Evolutionary conservation across 2,329 filamentous ascomycete species (phyloP).

Genomic region (Cyphellophora attinorum): DNA sequence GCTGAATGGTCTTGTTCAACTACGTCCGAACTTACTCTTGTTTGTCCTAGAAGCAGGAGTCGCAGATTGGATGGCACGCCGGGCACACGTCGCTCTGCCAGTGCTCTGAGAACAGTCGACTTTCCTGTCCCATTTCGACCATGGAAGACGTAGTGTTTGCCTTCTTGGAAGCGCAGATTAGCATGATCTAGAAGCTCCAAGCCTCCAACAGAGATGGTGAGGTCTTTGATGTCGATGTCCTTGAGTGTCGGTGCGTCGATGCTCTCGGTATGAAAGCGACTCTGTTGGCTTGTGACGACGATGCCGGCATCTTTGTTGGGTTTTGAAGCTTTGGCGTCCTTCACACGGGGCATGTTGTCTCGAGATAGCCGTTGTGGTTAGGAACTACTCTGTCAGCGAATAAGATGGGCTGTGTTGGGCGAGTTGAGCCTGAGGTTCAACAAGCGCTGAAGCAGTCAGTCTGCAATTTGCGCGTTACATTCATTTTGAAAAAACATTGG

Average conservation of each 20-base stretch:
- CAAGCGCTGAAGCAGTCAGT: too few species aligned
- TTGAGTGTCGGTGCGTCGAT: constrained; percentile 15
- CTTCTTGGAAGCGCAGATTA: constrained; percentile 61
- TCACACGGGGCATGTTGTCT: constrained; percentile 6
- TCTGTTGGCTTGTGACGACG: constrained; percentile 18
- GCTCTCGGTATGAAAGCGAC: constrained; percentile 15
- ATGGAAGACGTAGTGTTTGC: constrained; percentile 65
- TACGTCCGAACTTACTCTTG: constrained; percentile 21
- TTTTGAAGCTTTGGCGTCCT: constrained; percentile 1
- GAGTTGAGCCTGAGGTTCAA: too few species aligned
- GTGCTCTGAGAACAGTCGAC: constrained; percentile 65
- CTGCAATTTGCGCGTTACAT: too few species aligned
- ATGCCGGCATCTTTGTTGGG: constrained; percentile 6
- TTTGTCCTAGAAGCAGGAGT: constrained; percentile 63
- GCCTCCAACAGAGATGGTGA: constrained; percentile 14
- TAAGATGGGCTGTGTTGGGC: too few species aligned
- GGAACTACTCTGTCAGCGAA: too few species aligned
- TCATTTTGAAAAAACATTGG: too few species aligned
- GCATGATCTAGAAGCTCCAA: constrained; percentile 60
- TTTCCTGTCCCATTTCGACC: constrained; percentile 78
- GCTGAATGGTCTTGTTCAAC: constrained; percentile 24
- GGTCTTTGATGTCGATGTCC: constrained; percentile 16
- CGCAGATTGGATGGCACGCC: constrained; percentile 59
- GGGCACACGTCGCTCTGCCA: constrained; percentile 69
- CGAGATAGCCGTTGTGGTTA: too few species aligned